phyloP scores from a whole-genome alignment of 2,329 filamentous ascomycete genomes.

The Diplodia intermedia region DNA sequence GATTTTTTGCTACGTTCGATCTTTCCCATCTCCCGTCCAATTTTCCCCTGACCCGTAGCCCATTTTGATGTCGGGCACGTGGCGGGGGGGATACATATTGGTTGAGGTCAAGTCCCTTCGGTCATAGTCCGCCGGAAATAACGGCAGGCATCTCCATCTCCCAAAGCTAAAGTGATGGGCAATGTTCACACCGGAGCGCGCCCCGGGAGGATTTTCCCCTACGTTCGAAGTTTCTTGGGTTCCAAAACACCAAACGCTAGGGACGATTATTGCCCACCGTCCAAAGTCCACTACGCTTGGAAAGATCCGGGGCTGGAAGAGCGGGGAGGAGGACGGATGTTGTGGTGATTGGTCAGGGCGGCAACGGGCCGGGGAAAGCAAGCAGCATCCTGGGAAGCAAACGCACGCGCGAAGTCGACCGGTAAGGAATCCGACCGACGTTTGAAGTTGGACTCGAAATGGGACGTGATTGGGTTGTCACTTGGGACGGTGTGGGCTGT shows the following conservation, averaged over 20 bases:
- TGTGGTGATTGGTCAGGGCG: background rate
- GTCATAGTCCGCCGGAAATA: too few relatives aligned
- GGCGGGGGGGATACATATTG: too few relatives aligned
- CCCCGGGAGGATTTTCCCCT: background rate
- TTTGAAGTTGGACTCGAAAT: background rate
- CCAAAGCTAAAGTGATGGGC: background rate
- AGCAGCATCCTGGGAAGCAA: background rate
- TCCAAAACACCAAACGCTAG: background rate
- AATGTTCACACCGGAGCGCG: background rate
- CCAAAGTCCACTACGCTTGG: background rate
- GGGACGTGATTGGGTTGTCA: background rate
- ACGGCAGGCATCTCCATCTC: too few relatives aligned
- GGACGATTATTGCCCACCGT: background rate
- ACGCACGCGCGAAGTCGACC: background rate
- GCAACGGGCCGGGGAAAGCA: background rate
- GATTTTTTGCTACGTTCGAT: slow-evolving; percentile 1
- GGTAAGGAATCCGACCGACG: background rate
- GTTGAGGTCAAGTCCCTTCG: background rate
- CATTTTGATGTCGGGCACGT: background rate
- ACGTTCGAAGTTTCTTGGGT: background rate
- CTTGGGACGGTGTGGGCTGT: too few relatives aligned
- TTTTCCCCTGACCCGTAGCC: background rate
- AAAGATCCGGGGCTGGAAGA: background rate
- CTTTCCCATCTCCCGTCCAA: background rate
- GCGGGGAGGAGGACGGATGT: background rate